Percentiles rank a stretch among this genome's conserved stretches.
Conservation (phyloP, 202 grass and related monocot genomes). For the Dendrocalamus latiflorus region DNA sequence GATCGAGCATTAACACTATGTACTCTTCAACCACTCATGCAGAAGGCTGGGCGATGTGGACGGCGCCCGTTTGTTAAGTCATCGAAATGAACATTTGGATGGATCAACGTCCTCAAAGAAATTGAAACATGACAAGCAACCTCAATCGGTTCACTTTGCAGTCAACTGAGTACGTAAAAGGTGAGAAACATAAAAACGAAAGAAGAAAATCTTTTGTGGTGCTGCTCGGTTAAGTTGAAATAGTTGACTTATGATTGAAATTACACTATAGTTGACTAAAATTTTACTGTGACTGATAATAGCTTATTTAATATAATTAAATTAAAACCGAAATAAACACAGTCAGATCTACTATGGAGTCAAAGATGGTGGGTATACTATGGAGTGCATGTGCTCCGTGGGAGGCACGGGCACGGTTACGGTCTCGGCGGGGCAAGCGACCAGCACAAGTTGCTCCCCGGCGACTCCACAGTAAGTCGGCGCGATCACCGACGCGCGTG, state of each 20-base stretch:
- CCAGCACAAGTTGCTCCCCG: not conserved
- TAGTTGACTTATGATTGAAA: too few species aligned
- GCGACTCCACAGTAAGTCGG: not conserved
- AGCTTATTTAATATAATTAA: too few species aligned
- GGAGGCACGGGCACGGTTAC: slow-evolving; percentile 16
- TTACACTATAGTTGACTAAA: too few species aligned
- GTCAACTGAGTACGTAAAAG: not conserved
- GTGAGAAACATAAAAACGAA: not conserved
- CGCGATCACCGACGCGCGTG: not conserved
- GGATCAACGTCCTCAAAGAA: not conserved
- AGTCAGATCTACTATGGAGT: too few species aligned
- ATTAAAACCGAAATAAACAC: too few species aligned
- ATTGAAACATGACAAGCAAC: not conserved
- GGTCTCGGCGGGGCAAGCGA: slow-evolving; percentile 39
- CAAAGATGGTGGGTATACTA: not conserved
- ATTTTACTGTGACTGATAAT: too few species aligned
- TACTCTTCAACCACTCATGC: not conserved
- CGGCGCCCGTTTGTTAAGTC: not conserved
- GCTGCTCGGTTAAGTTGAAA: too few species aligned
- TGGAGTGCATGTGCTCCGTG: not conserved
- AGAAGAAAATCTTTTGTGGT: not conserved
- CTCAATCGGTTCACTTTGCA: not conserved
- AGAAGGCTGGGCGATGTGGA: not conserved
- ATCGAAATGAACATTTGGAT: not conserved
- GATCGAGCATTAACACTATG: not conserved